phyloP scores from a whole-genome alignment of 352 stramenopile genomes.

The Globisporangium yorkense region DNA sequence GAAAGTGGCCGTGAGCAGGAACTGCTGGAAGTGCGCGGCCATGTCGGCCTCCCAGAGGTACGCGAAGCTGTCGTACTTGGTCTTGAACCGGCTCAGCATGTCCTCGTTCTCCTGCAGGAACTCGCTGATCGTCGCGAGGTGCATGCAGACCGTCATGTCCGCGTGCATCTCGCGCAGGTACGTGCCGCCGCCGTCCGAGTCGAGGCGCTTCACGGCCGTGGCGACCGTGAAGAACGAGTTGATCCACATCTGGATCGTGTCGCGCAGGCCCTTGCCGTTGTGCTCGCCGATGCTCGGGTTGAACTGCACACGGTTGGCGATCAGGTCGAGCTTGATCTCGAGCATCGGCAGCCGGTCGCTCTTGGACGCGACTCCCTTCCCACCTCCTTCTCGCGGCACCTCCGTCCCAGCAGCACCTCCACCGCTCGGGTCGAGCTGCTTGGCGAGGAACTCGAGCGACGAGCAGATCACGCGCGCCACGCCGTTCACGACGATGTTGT shows the following conservation, averaged over 20 bases:
- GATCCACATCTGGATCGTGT: constrained; percentile 96
- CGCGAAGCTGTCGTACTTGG: constrained; percentile 92
- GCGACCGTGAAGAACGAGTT: constrained; percentile 96
- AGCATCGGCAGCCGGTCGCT: constrained; percentile 88
- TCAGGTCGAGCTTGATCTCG: constrained; percentile 95
- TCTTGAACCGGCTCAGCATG: constrained; percentile 90
- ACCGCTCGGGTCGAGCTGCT: constrained; percentile 91
- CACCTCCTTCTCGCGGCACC: not conserved
- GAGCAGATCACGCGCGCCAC: constrained; percentile 86
- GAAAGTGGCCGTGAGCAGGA: constrained; percentile 72
- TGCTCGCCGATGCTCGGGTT: constrained; percentile 84
- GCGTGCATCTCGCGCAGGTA: constrained; percentile 97
- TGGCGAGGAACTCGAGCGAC: constrained; percentile 89
- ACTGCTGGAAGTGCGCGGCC: constrained; percentile 88
- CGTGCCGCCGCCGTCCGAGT: constrained; percentile 91
- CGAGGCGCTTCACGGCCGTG: constrained; percentile 94
- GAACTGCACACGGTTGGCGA: constrained; percentile 84
- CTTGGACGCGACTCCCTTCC: constrained; percentile 34
- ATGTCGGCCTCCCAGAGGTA: constrained; percentile 97
- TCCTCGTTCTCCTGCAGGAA: constrained; percentile 90
- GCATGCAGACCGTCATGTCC: constrained; percentile 94
- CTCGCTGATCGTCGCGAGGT: constrained; percentile 92
- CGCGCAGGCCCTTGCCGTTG: constrained; percentile 91
- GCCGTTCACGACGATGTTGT: constrained; percentile 95
- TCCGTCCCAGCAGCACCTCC: constrained; percentile 24